Evolutionary conservation across 768 basidiomycete species (phyloP).

Genomic region (Punctularia strigosozonata): DNA sequence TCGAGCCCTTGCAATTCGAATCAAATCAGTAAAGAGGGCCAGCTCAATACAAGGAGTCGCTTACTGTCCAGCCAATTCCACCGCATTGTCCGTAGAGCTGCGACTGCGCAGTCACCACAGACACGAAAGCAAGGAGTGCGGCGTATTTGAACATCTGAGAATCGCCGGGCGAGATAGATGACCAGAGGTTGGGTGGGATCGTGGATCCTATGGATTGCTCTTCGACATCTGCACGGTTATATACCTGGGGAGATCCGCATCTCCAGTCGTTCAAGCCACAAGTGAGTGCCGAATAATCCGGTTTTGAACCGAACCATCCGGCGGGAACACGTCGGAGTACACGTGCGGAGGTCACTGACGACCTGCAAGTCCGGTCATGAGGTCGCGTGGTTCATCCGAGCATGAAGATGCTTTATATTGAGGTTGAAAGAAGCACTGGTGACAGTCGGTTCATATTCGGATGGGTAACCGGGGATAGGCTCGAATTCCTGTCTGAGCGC

Average conservation of each 20-base stretch:
- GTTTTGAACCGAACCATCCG: slow-evolving; percentile 16
- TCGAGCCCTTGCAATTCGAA: slow-evolving; percentile 15
- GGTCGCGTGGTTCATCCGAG: neutral
- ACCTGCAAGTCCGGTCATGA: neutral
- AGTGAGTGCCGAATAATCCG: slow-evolving; percentile 14
- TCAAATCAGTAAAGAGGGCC: neutral
- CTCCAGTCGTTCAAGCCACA: neutral
- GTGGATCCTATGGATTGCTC: no score
- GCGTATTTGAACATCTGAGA: slow-evolving; percentile 35
- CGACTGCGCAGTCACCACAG: slow-evolving; percentile 30
- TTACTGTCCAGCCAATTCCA: slow-evolving; percentile 35
- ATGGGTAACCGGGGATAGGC: no score
- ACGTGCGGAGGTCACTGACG: neutral
- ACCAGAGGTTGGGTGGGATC: neutral
- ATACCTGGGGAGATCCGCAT: slow-evolving; percentile 1
- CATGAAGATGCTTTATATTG: slow-evolving; percentile 3
- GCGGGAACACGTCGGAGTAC: slow-evolving; percentile 17
- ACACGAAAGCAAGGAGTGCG: slow-evolving; percentile 28
- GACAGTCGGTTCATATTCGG: no score
- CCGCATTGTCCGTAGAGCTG: slow-evolving; percentile 42
- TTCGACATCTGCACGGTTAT: no score
- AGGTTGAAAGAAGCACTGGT: no score
- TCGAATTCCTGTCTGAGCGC: no score
- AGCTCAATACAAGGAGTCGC: slow-evolving; percentile 10
- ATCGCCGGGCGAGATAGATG: neutral